These are phyloP conservation scores for Capsicum baccatum DNA, from an alignment of 257 asterid genomes.

Conservation along the genomic window DNA sequence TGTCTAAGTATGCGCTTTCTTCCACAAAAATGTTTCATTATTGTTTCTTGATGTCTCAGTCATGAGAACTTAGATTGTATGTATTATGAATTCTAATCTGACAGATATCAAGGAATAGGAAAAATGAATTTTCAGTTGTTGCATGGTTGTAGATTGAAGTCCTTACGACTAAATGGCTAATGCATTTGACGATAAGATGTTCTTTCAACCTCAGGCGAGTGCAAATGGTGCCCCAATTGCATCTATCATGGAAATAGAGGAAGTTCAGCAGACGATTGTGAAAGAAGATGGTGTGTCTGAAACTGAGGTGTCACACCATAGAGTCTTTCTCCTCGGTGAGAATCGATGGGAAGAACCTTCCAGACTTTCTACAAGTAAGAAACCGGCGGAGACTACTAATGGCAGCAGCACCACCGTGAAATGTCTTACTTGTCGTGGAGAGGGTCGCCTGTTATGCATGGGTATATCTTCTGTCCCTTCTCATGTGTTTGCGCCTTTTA, in stretches of 20 bases:
- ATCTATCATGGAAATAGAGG: slow-evolving; percentile 47
- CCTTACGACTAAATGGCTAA: background rate
- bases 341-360: slow-evolving; percentile 98
- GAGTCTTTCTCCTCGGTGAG: slow-evolving; percentile 96
- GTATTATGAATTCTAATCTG: background rate
- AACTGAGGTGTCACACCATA: slow-evolving; percentile 45
- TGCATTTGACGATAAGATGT: background rate
- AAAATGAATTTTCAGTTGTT: slow-evolving; percentile 12
- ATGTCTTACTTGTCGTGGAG: slow-evolving; percentile 84
- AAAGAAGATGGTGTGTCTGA: slow-evolving; percentile 42
- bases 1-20: slow-evolving; percentile 2
- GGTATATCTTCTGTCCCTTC: slow-evolving; percentile 51
- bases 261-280: slow-evolving; percentile 48
- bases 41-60: background rate
- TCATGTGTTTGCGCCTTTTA: background rate
- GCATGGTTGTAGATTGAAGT: background rate
- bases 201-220: slow-evolving; percentile 36
- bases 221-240: slow-evolving; percentile 66
- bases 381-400: slow-evolving; percentile 32
- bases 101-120: background rate
- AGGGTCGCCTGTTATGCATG: slow-evolving; percentile 88
- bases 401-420: slow-evolving; percentile 42
- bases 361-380: slow-evolving; percentile 58
- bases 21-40: background rate
- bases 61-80: background rate